Percentiles rank a stretch among this genome's conserved stretches.
These are phyloP conservation scores for Silene vulgaris DNA, from an alignment of 179 eudicot species.

Conservation along the genomic window DNA sequence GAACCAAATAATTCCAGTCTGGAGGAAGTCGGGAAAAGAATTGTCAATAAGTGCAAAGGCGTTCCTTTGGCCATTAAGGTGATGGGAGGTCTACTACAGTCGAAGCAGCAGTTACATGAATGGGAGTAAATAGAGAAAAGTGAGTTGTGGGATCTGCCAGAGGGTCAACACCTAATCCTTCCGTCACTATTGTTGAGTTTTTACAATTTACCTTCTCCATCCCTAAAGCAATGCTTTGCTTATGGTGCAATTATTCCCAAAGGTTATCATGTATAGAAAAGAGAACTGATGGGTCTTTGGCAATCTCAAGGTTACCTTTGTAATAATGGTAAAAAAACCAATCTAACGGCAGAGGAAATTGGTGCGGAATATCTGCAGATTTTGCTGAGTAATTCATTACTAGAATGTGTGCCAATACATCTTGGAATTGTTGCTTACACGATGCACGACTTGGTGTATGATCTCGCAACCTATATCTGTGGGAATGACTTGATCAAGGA, in stretches of 20 bases:
- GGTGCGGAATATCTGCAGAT: neutral
- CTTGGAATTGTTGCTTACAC: neutral
- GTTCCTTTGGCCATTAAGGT: conserved; percentile 22
- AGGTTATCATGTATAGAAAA: neutral
- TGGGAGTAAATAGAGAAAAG: conserved; percentile 22
- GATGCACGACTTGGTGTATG: conserved; percentile 21
- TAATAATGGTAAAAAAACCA: neutral
- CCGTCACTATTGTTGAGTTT: conserved; percentile 23
- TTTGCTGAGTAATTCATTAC: conserved; percentile 6
- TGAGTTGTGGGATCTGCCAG: conserved; percentile 14
- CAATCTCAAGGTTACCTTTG: conserved; percentile 23
- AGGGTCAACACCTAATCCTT: neutral
- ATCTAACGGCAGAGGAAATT: conserved; percentile 4
- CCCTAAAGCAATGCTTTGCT: conserved; percentile 25
- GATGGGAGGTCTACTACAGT: neutral
- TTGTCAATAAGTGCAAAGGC: conserved; percentile 21
- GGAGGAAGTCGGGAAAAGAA: conserved; percentile 18
- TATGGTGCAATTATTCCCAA: conserved; percentile 18
- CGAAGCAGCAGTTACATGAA: neutral
- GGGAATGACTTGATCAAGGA: neutral
- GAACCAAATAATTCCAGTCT: neutral
- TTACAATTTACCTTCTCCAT: conserved; percentile 19
- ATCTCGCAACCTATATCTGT: conserved; percentile 21
- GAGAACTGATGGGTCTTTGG: conserved; percentile 17
- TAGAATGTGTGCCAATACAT: neutral